Percentiles rank a stretch among this genome's conserved stretches.
Evolutionary conservation across 106 monocot genomes (phyloP).

Genomic region (Ottelia alismoides): DNA sequence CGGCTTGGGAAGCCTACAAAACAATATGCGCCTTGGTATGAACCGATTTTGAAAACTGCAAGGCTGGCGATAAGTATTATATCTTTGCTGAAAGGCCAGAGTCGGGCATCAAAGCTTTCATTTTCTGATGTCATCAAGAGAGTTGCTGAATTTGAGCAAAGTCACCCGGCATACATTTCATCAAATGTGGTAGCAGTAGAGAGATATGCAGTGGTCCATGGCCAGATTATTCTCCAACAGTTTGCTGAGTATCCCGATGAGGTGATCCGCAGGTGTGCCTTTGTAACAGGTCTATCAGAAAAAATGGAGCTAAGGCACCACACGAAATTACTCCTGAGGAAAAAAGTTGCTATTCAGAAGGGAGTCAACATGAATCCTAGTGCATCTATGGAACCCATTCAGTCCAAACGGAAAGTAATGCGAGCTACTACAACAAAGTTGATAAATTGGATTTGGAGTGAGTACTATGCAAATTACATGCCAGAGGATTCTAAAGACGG

Average conservation of each 20-base stretch:
- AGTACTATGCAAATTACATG: constrained; percentile 58
- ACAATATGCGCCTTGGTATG: constrained; percentile 85
- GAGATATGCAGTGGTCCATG: constrained; percentile 87
- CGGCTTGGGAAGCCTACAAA: constrained; percentile 81
- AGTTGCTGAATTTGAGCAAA: constrained; percentile 56
- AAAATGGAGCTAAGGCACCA: constrained; percentile 81
- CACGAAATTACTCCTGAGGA: constrained; percentile 78
- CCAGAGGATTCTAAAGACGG: constrained; percentile 53
- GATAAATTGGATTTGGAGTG: constrained; percentile 86
- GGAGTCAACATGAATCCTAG: constrained; percentile 80
- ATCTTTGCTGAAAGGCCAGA: constrained; percentile 83
- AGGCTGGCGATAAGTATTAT: constrained; percentile 78
- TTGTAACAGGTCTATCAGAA: constrained; percentile 59
- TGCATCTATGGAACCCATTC: constrained; percentile 45
- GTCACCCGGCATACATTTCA: constrained; percentile 65
- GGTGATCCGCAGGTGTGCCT: constrained; percentile 59
- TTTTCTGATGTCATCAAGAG: constrained; percentile 84
- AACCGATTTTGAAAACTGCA: constrained; percentile 84
- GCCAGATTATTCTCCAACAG: constrained; percentile 93
- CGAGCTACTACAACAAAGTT: constrained; percentile 85
- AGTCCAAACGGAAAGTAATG: constrained; percentile 84
- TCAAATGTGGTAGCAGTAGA: constrained; percentile 65
- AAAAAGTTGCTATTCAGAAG: constrained; percentile 48
- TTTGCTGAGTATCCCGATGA: constrained; percentile 94
- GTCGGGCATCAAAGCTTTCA: constrained; percentile 83